Evolutionary conservation across 2,329 filamentous ascomycete genomes (phyloP).

Genomic region (Lecanicillium sp.): DNA sequence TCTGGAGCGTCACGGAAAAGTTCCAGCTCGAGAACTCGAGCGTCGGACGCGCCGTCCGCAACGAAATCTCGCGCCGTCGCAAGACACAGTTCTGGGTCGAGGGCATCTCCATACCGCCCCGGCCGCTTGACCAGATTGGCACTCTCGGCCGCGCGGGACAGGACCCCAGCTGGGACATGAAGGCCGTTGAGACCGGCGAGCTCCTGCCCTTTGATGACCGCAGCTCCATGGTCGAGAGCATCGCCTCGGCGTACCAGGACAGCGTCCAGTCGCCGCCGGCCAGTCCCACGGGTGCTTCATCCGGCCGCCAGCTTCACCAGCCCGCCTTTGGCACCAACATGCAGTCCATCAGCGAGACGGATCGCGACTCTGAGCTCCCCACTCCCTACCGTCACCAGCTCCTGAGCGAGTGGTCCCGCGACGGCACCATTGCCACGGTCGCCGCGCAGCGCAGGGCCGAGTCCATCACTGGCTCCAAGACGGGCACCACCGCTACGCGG

Average conservation of each 20-base stretch:
- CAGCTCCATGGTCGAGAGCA: constrained; percentile 63
- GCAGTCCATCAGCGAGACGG: constrained; percentile 31
- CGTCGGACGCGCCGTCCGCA: constrained; percentile 64
- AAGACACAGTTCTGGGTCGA: constrained; percentile 75
- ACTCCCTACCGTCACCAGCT: constrained; percentile 66
- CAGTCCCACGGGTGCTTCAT: constrained; percentile 66
- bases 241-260: constrained; percentile 65
- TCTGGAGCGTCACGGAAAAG: constrained; percentile 71
- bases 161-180: constrained; percentile 41
- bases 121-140: constrained; percentile 55
- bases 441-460: constrained; percentile 64
- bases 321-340: constrained; percentile 52
- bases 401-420: constrained; percentile 73
- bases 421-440: constrained; percentile 61
- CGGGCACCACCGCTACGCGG: constrained; percentile 49
- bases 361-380: constrained; percentile 54
- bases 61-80: constrained; percentile 69
- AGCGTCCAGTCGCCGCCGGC: constrained; percentile 56
- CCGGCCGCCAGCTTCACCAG: constrained; percentile 43
- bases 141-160: constrained; percentile 41
- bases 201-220: constrained; percentile 72
- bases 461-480: constrained; percentile 70
- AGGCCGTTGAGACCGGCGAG: constrained; percentile 55
- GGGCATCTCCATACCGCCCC: constrained; percentile 63
- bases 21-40: constrained; percentile 69